These are phyloP conservation scores for Candolleomyces eurysporus DNA, from an alignment of 768 basidiomycete species.

Conservation along the genomic window DNA sequence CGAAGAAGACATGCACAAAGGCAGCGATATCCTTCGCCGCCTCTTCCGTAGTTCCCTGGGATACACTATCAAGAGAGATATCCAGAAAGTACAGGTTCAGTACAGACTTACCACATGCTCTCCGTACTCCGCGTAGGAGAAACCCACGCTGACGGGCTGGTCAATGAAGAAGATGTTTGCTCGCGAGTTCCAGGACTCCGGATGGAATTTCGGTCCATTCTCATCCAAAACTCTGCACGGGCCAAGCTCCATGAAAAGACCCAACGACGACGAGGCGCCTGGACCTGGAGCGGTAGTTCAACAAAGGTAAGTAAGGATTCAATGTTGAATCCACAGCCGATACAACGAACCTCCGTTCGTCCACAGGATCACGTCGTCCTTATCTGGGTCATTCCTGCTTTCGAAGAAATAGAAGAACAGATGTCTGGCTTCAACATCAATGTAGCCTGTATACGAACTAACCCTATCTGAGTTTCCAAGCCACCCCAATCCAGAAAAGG, in stretches of 20 bases:
- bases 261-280: slow-evolving; percentile 46
- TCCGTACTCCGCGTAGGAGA: slow-evolving; percentile 63
- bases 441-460: slow-evolving; percentile 65
- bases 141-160: slow-evolving; percentile 61
- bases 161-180: slow-evolving; percentile 65
- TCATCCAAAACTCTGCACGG: slow-evolving; percentile 62
- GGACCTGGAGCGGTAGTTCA: slow-evolving; percentile 25
- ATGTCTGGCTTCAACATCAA: slow-evolving; percentile 61
- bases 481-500: neutral
- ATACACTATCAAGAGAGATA: neutral
- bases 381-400: slow-evolving; percentile 57
- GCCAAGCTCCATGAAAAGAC: slow-evolving; percentile 72
- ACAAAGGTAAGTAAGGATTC: too few species aligned
- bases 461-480: neutral
- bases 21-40: slow-evolving; percentile 70
- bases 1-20: slow-evolving; percentile 72
- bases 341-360: slow-evolving; percentile 40
- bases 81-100: neutral
- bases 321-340: too few species aligned
- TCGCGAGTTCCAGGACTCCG: slow-evolving; percentile 66
- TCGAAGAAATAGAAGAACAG: slow-evolving; percentile 81
- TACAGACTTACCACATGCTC: slow-evolving; percentile 47
- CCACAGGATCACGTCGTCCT: slow-evolving; percentile 62
- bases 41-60: slow-evolving; percentile 60
- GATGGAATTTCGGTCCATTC: slow-evolving; percentile 51